Percentiles rank a stretch among this genome's conserved stretches.
Conservation (phyloP, 192 early-diverging fungal genomes). For the Coemansia pectinata region DNA sequence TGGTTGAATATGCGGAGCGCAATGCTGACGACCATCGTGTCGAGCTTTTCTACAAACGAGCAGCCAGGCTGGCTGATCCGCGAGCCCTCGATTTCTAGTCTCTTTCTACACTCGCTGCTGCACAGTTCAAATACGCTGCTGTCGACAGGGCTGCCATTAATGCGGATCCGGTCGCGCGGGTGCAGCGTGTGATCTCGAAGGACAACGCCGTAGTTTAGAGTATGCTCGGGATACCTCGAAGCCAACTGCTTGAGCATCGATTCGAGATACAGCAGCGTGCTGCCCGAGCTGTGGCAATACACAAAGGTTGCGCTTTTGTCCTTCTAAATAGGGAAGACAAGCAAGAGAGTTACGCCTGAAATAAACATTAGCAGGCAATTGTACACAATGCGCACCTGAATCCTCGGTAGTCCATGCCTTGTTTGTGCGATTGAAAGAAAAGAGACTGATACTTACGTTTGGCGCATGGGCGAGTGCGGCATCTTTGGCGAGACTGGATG, state of each 20-base stretch:
- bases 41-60: constrained; percentile 3
- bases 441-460: constrained; percentile 22
- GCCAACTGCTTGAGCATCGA: constrained; percentile 41
- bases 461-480: constrained; percentile 1
- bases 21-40: constrained; percentile 24
- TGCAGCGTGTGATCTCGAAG: constrained; percentile 25
- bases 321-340: constrained; percentile 15
- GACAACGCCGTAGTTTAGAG: constrained; percentile 35
- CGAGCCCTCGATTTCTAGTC: constrained; percentile 4
- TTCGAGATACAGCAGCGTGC: constrained; percentile 39
- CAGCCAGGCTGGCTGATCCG: constrained; percentile 1
- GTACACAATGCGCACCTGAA: neutral
- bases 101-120: constrained; percentile 16
- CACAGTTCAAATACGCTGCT: constrained; percentile 19
- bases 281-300: constrained; percentile 19
- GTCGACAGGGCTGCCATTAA: constrained; percentile 31
- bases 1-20: constrained; percentile 38
- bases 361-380: constrained; percentile 5
- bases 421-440: neutral
- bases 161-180: constrained; percentile 21
- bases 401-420: neutral
- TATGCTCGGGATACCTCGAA: constrained; percentile 5
- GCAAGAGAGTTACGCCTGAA: neutral
- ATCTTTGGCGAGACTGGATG: constrained; percentile 26
- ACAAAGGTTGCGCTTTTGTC: constrained; percentile 30